Evolutionary conservation across 805 yeast species (phyloP), one percentile per base, ranked within the genome.

Genomic region (Schwanniomyces pseudopolymorphus): DNA sequence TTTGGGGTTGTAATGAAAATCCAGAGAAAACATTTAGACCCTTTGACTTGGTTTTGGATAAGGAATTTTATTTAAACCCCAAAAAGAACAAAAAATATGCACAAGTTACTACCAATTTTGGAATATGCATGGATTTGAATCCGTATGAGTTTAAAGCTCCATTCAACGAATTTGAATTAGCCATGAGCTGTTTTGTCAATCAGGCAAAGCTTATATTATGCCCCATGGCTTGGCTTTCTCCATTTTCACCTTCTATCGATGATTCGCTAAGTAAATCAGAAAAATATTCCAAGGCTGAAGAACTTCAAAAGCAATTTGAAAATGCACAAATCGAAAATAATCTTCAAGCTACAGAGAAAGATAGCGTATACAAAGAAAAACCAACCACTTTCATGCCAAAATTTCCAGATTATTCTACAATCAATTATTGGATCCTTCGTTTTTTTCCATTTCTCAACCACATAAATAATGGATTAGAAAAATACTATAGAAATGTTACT

Each of bases 91-190:
- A 62, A 28, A 21, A 17, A 4, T 48, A 46, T 37, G 28, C 21
- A 16, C 28, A 33, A 20, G 49, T 65, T 9, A 51, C 52, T 1
- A 69, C 85, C 1, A 75, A 83, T 27, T 72, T 91, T 45, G 98
- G 97, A 0, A 89, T 91, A 5, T 91, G 98, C 61, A 91, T 91
- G 97, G 98, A 91, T 66, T 64, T 91, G 50, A 90, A 88, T 61
- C 96, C 97, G 0, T 86, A 87, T 62, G 75, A 87, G 60, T 91
- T 91, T 62, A 72, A 79, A 51, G 89, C 96, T 1, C 90, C 95
- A 1, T 90, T 89, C 65, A 71, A 76, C 31, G 74, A 71, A 21
- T 89, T 78, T 59, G 97, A 91, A 63, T 88, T 87, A 63, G 76
- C 91, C 0, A 61, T 65, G 24, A 72, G 73, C 43, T 81, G 87